Base-by-base conservation (phyloP, 108 stramenopile genomes). In the Discostella stelligeroides region DNA sequence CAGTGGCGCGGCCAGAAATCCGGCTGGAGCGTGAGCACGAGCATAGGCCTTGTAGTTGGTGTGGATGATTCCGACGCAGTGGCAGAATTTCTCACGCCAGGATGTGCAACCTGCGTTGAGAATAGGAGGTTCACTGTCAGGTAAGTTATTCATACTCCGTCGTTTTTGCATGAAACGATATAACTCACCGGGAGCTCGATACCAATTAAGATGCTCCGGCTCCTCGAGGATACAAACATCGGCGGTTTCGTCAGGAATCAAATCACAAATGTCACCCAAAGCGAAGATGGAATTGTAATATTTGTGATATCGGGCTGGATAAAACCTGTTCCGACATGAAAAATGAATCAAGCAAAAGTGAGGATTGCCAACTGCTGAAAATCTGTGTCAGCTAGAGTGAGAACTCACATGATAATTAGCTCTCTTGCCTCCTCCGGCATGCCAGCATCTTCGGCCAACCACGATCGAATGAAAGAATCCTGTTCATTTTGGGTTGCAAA, bases 61-160 rank as follows among this genome's bases (percentile, higher is more conserved):
- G 65, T 96, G 95, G n/a, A n/a, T n/a, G n/a, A n/a, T n/a, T n/a
- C n/a, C n/a, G n/a, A n/a, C n/a, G n/a, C n/a, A n/a, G n/a, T n/a
- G n/a, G n/a, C n/a, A n/a, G n/a, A n/a, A n/a, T n/a, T n/a, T n/a
- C n/a, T n/a, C n/a, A n/a, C n/a, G 82, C 97, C 97, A 98, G 55
- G 64, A 84, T 45, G 71, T 21, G 18, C 68, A 74, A 11, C 78
- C 78, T 15, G 1, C 21, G 1, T 11, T 18, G 25, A 21, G 21
- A 0, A 0, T 18, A 11, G 12, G 89, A 88, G 12, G 82, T 82
- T 20, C 87, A 76, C 62, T 90, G 92, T 70, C 86, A 91, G 62
- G 91, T 90, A 15, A 96, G 63, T 60, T 94, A 92, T 59, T 96
- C 95, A 11, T 92, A 92, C 74, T 96, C 95, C 70, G 94, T n/a